These are phyloP conservation scores for Pseudomonodictys pantanalensis DNA, from an alignment of 495 filamentous ascomycete genomes.

Conservation along the genomic window DNA sequence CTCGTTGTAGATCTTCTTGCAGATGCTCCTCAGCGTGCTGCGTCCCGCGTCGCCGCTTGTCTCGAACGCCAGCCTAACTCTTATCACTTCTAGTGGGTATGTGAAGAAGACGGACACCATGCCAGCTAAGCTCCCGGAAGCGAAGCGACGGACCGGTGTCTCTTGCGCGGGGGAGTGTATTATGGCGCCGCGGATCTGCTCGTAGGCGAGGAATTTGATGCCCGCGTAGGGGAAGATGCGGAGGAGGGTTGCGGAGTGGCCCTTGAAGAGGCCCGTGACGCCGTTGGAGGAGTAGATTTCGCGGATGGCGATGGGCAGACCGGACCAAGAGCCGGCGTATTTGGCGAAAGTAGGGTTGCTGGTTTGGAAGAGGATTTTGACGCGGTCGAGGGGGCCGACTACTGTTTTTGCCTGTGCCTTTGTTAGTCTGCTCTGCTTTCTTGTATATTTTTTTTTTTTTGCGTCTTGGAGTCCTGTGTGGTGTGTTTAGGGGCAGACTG, in stretches of 20 bases:
- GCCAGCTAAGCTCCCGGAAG: constrained; percentile 78
- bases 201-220: constrained; percentile 97
- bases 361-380: constrained; percentile 98
- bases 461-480: no score
- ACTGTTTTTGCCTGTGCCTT: constrained; percentile 79
- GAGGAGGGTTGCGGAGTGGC: constrained; percentile 89
- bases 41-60: constrained; percentile 67
- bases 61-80: constrained; percentile 91
- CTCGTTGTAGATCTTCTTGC: constrained; percentile 81
- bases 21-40: constrained; percentile 66
- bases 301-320: constrained; percentile 69
- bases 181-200: constrained; percentile 77
- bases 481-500: neutral
- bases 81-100: constrained; percentile 87
- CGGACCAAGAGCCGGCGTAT: constrained; percentile 84
- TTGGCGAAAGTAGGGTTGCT: constrained; percentile 90
- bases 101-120: constrained; percentile 91
- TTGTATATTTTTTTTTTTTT: no score
- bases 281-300: constrained; percentile 80
- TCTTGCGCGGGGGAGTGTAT: constrained; percentile 72
- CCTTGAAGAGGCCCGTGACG: constrained; percentile 73
- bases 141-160: constrained; percentile 71
- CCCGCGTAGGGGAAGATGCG: constrained; percentile 96
- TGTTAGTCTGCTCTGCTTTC: neutral
- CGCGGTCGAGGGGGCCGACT: constrained; percentile 92